Conservation (phyloP, 2,329 filamentous ascomycete species). For the Hypoxylon sp. region DNA sequence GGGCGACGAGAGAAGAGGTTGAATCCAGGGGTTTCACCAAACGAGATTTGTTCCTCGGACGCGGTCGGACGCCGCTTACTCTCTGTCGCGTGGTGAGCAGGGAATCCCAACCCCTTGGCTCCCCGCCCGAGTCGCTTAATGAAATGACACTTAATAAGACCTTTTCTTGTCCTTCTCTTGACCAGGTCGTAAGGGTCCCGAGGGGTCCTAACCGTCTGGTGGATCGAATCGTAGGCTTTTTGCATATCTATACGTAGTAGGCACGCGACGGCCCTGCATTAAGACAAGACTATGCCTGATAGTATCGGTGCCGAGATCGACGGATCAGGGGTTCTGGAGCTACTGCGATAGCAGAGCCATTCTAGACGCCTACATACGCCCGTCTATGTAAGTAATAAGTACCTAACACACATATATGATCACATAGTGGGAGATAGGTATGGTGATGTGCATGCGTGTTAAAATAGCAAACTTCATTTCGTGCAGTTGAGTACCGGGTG, state of each 20-base stretch:
- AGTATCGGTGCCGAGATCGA: neutral
- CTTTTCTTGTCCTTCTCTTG: neutral
- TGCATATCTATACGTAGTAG: too few relatives aligned
- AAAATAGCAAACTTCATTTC: constrained; percentile 23
- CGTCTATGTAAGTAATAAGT: neutral
- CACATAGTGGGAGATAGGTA: neutral
- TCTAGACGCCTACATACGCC: neutral
- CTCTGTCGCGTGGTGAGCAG: constrained; percentile 3
- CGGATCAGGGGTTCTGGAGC: constrained; percentile 13
- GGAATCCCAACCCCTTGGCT: too few relatives aligned
- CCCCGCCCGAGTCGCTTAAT: neutral
- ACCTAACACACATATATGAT: neutral
- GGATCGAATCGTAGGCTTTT: constrained; percentile 7
- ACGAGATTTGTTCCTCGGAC: neutral
- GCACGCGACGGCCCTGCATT: neutral
- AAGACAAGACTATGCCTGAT: constrained; percentile 22
- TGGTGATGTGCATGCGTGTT: constrained; percentile 11
- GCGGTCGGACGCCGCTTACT: constrained; percentile 4
- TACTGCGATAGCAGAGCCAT: constrained; percentile 1
- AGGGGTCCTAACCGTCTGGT: too few relatives aligned
- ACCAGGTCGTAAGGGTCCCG: neutral
- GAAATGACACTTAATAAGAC: constrained; percentile 3
- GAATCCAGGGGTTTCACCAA: constrained; percentile 12
- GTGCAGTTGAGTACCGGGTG: constrained; percentile 28
- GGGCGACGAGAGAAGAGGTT: too few relatives aligned